Evolutionary conservation across 2,329 filamentous ascomycete species (phyloP).

Genomic region (Colletotrichum sp.): DNA sequence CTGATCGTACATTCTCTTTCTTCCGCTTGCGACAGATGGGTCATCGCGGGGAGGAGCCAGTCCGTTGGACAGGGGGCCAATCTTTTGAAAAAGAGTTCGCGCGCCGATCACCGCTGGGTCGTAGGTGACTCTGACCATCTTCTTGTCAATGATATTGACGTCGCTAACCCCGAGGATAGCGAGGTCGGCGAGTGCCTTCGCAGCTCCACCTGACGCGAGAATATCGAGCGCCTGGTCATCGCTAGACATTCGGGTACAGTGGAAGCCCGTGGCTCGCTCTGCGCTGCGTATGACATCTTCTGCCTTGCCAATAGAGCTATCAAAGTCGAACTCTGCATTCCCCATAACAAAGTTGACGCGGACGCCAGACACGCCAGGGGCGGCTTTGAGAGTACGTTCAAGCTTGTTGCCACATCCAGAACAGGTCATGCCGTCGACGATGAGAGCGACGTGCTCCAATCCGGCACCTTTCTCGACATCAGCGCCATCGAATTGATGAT

Average conservation of each 20-base stretch:
- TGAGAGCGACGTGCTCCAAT: conserved; percentile 30
- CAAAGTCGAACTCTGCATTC: conserved; percentile 36
- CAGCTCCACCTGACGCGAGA: conserved; percentile 23
- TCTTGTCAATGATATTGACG: conserved; percentile 31
- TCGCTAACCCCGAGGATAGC: conserved; percentile 30
- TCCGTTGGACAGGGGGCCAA: conserved; percentile 25
- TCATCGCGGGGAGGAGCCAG: conserved; percentile 37
- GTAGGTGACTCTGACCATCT: conserved; percentile 35
- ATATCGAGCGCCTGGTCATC: conserved; percentile 34
- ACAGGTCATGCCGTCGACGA: conserved; percentile 42
- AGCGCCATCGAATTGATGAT: neutral
- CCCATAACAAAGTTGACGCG: conserved; percentile 44
- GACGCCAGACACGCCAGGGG: conserved; percentile 33
- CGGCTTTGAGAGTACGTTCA: conserved; percentile 28
- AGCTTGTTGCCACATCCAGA: conserved; percentile 41
- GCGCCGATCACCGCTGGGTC: conserved; percentile 39
- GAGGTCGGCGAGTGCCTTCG: conserved; percentile 25
- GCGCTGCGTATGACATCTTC: conserved; percentile 31
- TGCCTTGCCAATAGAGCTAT: conserved; percentile 26
- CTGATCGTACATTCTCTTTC: conserved; percentile 35
- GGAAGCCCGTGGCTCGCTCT: conserved; percentile 34
- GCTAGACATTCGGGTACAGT: conserved; percentile 27
- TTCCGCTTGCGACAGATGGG: conserved; percentile 32
- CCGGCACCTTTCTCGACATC: conserved; percentile 31
- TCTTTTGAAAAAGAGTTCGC: conserved; percentile 27